phyloP scores from a whole-genome alignment of 306 rosid genomes.

The Pueraria montana region DNA sequence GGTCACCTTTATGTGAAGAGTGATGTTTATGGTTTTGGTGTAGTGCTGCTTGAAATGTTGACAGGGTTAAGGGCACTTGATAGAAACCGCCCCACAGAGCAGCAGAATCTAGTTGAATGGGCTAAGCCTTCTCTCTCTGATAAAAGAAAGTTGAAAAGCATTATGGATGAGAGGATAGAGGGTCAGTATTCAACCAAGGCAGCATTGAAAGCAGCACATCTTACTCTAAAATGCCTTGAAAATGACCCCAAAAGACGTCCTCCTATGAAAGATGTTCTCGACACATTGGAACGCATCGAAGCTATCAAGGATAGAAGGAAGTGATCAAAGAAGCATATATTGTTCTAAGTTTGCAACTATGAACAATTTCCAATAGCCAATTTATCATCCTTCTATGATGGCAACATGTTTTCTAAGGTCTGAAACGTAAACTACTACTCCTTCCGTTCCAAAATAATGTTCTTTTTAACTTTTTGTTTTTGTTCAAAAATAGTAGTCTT shows the following conservation, averaged over 20 bases:
- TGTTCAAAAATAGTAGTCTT: no score
- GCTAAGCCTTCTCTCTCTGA: conserved; percentile 62
- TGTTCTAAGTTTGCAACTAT: conserved; percentile 13
- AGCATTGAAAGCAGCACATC: conserved; percentile 58
- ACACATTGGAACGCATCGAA: conserved; percentile 64
- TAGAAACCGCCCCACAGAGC: conserved; percentile 51
- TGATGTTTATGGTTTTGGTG: conserved; percentile 93
- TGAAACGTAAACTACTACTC: background rate
- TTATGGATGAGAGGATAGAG: conserved; percentile 71
- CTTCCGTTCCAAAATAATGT: no score
- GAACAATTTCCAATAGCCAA: conserved; percentile 4
- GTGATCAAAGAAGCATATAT: conserved; percentile 33
- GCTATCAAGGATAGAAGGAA: conserved; percentile 54
- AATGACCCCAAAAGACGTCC: conserved; percentile 73
- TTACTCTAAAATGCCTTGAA: conserved; percentile 71
- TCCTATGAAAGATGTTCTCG: conserved; percentile 80
- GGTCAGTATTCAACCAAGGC: conserved; percentile 80
- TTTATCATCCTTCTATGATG: background rate
- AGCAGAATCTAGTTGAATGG: conserved; percentile 81
- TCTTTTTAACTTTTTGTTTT: no score
- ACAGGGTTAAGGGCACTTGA: conserved; percentile 80
- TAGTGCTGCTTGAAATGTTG: conserved; percentile 83
- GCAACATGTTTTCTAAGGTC: background rate
- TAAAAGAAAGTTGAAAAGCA: conserved; percentile 58
- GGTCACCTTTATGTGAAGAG: conserved; percentile 93